A percentile compares a stretch with the other conserved stretches of the same genome.
Conservation (phyloP, 2,329 filamentous ascomycete species). For the Colletotrichum tanaceti region DNA sequence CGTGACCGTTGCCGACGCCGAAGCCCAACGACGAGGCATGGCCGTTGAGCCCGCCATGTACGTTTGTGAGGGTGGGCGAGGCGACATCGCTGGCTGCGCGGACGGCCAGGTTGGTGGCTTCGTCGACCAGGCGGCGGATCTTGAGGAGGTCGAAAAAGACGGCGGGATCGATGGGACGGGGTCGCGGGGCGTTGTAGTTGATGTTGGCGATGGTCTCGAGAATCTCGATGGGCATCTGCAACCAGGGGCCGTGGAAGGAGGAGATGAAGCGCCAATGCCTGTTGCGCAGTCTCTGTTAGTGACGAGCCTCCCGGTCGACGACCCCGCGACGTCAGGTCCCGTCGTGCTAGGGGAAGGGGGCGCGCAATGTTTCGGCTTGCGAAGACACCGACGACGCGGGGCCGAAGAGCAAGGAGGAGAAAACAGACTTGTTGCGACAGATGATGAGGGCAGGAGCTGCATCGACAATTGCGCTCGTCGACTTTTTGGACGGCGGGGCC, state of each 20-base stretch:
- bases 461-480: constrained; percentile 48
- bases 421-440: constrained; percentile 76
- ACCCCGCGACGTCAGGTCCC: background rate
- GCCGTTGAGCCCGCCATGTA: constrained; percentile 55
- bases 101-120: constrained; percentile 81
- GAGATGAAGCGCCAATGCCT: constrained; percentile 91
- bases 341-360: too few relatives aligned
- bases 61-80: constrained; percentile 70
- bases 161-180: constrained; percentile 81
- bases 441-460: constrained; percentile 65
- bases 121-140: constrained; percentile 82
- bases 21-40: constrained; percentile 57
- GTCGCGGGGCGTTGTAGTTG: constrained; percentile 81
- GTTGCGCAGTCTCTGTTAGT: constrained; percentile 36
- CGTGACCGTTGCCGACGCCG: constrained; percentile 69
- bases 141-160: constrained; percentile 88
- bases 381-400: background rate
- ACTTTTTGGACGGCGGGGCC: constrained; percentile 42
- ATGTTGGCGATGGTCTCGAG: constrained; percentile 82
- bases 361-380: too few relatives aligned
- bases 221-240: constrained; percentile 81
- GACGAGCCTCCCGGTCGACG: constrained; percentile 4
- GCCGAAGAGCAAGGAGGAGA: constrained; percentile 23
- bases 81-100: constrained; percentile 80
- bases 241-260: constrained; percentile 85